Base-by-base conservation (phyloP, 148 eudicot species). In the Fallopia convolvulus region DNA sequence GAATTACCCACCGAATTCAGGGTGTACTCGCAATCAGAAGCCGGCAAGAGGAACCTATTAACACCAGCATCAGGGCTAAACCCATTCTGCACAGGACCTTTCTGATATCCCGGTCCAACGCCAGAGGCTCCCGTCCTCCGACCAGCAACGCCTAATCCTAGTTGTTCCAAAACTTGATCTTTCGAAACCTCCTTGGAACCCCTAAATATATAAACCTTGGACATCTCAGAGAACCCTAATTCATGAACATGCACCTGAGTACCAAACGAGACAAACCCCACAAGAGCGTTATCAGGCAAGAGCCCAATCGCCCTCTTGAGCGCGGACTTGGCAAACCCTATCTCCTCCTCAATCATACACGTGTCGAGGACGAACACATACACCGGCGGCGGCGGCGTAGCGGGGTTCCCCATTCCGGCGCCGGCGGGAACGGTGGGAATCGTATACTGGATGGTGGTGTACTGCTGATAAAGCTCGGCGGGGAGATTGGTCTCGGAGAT, bases 171-270 rank as follows among this genome's bases (percentile, higher is more conserved):
- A 61, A 94, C 91, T 85, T 89, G 91, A 83, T 94, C 99, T 79
- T 89, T 92, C 0, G 86, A 47, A 65, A 89, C 36, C 78, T 90
- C 97, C 78, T 89, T 94, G 0, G 86, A 83, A 5, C 99, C 99
- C 77, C 96, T 78, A 77, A 94, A 94, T 1, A 94, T 93, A 63
- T 88, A 92, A 56, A 94, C 97, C 85, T 92, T 94, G 3, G 89
- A 85, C 92, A 91, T 82, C 33, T 90, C 99, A 4, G 84, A 76
- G 77, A 89, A 94, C 74, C 99, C 99, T 50, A 94, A 75, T 77
- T 94, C 99, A 76, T 94, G 96, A 10, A 94, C 99, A 83, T 94
- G 96, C n/a, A 94, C 99, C 80, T 92, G 99, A 0, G 96, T 94
- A 50, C 99, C 99, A 76, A 77, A 94, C 50, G 93, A 88, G 0